Base-by-base conservation (phyloP, 2,329 filamentous ascomycete genomes). In the Cladosporium sp. region DNA sequence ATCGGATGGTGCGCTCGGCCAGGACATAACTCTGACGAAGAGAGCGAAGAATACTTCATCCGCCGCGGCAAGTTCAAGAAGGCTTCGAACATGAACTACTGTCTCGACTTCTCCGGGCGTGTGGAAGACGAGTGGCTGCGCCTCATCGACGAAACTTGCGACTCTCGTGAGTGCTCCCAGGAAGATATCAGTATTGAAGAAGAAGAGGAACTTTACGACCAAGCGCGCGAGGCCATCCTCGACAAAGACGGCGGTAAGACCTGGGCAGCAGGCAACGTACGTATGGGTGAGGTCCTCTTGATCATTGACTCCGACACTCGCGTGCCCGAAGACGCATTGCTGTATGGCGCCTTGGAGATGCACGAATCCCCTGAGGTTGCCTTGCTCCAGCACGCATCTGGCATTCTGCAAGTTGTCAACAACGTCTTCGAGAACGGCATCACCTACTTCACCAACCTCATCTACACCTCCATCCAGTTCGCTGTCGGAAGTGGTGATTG, bases 361-460 rank as follows among this genome's bases (percentile, higher is more conserved):
- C 86, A 89, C 69, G 81, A 86, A 68, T 88, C 84, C 16, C 89
- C 88, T 0, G 86, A 91, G 70, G 88, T 91, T 0, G 89, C 85
- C 21, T 90, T 92, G 70, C 82, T 91, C 65, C 89, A 92, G 74
- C 90, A 89, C 77, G 85, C 85, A 0, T 91, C 89, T 6, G 89
- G 89, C 28, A 89, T 93, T 66, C 92, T 93, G 89, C 88, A 92
- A 70, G 88, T 93, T 11, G 86, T 88, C 1, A 81, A 86, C 71
- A 88, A 85, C 62, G 91, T 87, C 77, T 93, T 93, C 70, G 91
- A 93, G 77, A 89, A 89, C 70, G 88, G 87, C 51, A 90, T 91
- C 72, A 91, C 89, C 1, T 93, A 90, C 79, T 92, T 93, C 79
- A 93, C 90, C 49, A 88, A 92, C 73, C 83, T 93, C 60, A 87